These are phyloP conservation scores for Fusarium brachygibbosum DNA, from an alignment of 2,329 filamentous ascomycete genomes.

Conservation along the genomic window DNA sequence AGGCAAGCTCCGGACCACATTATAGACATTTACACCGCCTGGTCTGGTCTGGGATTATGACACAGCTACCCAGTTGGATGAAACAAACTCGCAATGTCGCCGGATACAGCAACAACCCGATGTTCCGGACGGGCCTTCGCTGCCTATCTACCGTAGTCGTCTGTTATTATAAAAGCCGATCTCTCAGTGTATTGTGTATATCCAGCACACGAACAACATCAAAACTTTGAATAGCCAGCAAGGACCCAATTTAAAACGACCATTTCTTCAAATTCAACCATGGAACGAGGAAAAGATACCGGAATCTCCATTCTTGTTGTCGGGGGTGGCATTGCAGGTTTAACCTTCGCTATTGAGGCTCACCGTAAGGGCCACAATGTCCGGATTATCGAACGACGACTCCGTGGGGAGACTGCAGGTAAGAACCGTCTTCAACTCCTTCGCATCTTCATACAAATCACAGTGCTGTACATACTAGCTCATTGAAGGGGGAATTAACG, in stretches of 20 bases:
- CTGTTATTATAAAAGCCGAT: background rate
- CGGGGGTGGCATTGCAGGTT: slow-evolving; percentile 5
- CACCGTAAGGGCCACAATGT: slow-evolving; percentile 23
- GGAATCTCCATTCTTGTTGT: background rate
- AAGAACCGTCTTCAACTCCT: background rate
- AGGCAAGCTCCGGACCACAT: background rate
- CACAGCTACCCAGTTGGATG: background rate
- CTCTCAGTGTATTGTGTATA: background rate
- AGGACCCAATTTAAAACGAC: background rate
- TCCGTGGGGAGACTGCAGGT: background rate
- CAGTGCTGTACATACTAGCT: background rate
- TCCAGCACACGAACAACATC: background rate
- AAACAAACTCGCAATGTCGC: background rate
- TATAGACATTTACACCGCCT: background rate
- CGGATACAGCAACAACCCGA: background rate
- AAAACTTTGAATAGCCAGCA: background rate
- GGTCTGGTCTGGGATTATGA: background rate
- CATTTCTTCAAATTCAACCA: background rate
- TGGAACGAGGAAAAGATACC: background rate
- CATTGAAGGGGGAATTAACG: background rate
- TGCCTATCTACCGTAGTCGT: background rate
- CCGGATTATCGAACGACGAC: background rate
- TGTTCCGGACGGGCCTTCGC: background rate
- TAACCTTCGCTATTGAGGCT: slow-evolving; percentile 26
- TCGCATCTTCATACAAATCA: background rate